Evolutionary conservation across 805 yeast species (phyloP), one percentile per base, ranked within the genome.

Genomic region (Jamesozyma piceae): DNA sequence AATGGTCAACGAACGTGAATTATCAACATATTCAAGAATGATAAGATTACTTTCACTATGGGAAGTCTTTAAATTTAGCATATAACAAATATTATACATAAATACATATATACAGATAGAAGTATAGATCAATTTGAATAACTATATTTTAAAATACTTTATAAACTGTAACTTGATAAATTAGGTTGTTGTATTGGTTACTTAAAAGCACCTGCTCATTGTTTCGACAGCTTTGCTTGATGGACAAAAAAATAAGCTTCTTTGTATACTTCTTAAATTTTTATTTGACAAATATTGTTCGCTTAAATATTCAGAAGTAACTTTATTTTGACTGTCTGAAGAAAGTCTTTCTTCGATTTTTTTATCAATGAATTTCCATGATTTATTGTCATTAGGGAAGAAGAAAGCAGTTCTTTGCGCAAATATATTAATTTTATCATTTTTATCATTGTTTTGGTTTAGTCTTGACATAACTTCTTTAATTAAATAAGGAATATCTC

Each of bases 361-460:
- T 21, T 63, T 58, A 54, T 76, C 74, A 31, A 89, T 60, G n/a
- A 73, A 65, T 26, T 66, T 68, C 97, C 97, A 90, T 4, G 83
- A 71, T 14, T 66, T 64, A 44, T 69, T 68, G 50, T 81, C 83
- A 31, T 73, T 71, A 1, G 97, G 97, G 65, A 84, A 82, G 52
- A 83, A 64, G 47, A 82, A 65, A 0, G 90, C 87, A 10, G 78
- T 72, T 51, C 80, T 73, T 56, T 82, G 84, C 83, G 90, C 82
- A 15, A 21, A 58, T 46, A 19, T 39, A 9, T 49, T 48, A 1
- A 52, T 48, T 1, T 55, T 49, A 3, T 51, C 49, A 17, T 2
- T 54, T 8, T 17, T 2, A 13, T 3, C 2, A 11, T 13, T 49
- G 2, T 52, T 50, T 6, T 47, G 40, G 1, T 52, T 57, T 20